Evolutionary conservation across 768 basidiomycete genomes (phyloP), one percentile per base, ranked within the genome.

Genomic region (Suillus alpinus): DNA sequence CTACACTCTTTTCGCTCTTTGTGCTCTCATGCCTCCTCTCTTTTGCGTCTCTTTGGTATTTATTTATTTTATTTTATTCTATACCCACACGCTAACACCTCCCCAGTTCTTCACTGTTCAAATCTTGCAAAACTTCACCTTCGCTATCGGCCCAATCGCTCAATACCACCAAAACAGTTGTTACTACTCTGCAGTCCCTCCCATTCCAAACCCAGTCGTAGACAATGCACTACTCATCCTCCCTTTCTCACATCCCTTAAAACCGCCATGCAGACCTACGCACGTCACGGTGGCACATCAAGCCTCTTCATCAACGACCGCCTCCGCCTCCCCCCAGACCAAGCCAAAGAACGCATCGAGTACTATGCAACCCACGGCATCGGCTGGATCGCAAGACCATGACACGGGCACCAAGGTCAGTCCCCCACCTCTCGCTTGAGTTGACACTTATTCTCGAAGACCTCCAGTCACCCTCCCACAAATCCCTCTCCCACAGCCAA

Each of bases 281-380:
- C 86, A 34, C 79, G 85, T 4, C 86, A 87, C 65, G 86, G 86
- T 18, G 86, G 86, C 2, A 80, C 80, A 0, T 82, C 81, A 56
- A 78, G 78, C 18, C 84, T 86, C 63, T 76, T 87, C 62, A 74
- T 87, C 53, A 86, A 85, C 61, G 86, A 87, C 64, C 86, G 86
- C 62, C 70, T 87, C 63, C 83, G 85, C 52, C 71, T 83, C 44
- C 73, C 78, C 20, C 73, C 75, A 14, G 74, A 73, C 6, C 83
- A 84, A 1, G 79, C 77, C 12, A 76, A 80, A 6, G 71, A 73
- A 23, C 79, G 86, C 49, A 72, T 80, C 59, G 73, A 76, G 14
- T 86, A 80, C 68, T 87, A 87, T 69, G 80, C 80, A 9, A 78
- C 78, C 14, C 83, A 86, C 64, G 80, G 78, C 62, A 83, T 86